Percentiles rank a stretch among this genome's conserved stretches.
Conservation (phyloP, 306 rosid species). For the Coriaria nepalensis region DNA sequence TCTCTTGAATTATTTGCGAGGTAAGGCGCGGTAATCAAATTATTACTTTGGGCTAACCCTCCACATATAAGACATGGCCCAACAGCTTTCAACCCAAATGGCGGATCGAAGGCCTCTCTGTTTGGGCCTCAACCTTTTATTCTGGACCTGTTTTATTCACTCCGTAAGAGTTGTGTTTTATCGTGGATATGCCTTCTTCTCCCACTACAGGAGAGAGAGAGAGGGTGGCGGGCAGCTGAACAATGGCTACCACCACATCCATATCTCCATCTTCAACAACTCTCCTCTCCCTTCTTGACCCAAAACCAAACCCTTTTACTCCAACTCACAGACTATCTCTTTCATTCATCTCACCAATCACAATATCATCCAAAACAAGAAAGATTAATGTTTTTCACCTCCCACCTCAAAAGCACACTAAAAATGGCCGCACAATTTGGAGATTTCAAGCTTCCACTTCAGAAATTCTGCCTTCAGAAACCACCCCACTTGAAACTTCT, state of each 20-base stretch:
- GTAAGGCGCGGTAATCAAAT: too few relatives aligned
- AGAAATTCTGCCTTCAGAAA: conserved; percentile 28
- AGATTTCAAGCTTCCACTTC: conserved; percentile 27
- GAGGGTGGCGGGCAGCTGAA: conserved; percentile 23
- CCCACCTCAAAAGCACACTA: conserved; percentile 16
- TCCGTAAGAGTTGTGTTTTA: too few relatives aligned
- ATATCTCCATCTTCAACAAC: conserved; percentile 31
- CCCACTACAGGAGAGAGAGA: conserved; percentile 6
- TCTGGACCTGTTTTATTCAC: too few relatives aligned
- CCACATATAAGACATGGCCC: too few relatives aligned
- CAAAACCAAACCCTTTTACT: conserved; percentile 14
- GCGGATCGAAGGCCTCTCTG: too few relatives aligned
- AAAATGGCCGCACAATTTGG: conserved; percentile 7
- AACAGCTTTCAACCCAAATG: too few relatives aligned
- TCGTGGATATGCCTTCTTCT: background rate
- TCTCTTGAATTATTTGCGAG: too few relatives aligned
- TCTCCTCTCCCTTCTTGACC: conserved; percentile 20
- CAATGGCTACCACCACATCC: conserved; percentile 42
- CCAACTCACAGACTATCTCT: conserved; percentile 10
- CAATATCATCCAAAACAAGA: conserved; percentile 9
- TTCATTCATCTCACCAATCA: conserved; percentile 12
- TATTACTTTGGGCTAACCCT: too few relatives aligned
- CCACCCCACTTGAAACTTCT: conserved; percentile 27
- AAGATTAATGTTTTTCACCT: conserved; percentile 9
- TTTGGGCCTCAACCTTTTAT: too few relatives aligned